Conservation (phyloP, 768 basidiomycete species). For the Boletus sp. region DNA sequence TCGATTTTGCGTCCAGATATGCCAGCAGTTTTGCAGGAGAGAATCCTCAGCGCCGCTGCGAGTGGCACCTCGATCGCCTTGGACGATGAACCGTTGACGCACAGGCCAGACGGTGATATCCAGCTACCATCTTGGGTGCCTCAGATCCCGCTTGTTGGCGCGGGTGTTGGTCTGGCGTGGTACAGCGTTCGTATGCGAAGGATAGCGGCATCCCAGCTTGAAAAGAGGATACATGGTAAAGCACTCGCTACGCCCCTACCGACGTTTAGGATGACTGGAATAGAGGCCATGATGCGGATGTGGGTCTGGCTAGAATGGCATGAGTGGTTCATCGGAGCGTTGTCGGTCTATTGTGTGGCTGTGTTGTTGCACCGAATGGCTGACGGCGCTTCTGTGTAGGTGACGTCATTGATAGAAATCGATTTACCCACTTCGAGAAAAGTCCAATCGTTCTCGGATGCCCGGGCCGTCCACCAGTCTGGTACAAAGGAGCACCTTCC, state of each 20-base stretch:
- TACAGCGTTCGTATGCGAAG: constrained; percentile 57
- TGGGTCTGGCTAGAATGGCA: constrained; percentile 41
- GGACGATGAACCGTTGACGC: constrained; percentile 34
- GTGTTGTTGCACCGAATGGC: neutral
- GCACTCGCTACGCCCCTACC: constrained; percentile 2
- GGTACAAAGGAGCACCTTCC: neutral
- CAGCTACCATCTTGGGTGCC: constrained; percentile 32
- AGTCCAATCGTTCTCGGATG: neutral
- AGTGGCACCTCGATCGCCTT: constrained; percentile 13
- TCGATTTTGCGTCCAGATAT: constrained; percentile 62
- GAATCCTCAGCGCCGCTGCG: constrained; percentile 1
- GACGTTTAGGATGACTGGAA: constrained; percentile 32
- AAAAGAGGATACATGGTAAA: neutral
- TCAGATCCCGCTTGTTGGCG: constrained; percentile 60
- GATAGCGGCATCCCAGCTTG: constrained; percentile 34
- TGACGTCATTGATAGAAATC: neutral
- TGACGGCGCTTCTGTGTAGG: neutral
- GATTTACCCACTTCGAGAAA: neutral
- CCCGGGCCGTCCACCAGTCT: neutral
- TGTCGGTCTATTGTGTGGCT: constrained; percentile 3
- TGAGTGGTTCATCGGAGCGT: neutral
- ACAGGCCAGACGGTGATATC: constrained; percentile 34
- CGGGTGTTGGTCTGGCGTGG: constrained; percentile 63
- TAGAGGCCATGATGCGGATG: constrained; percentile 42
- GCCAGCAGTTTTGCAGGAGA: constrained; percentile 39